These are phyloP conservation scores for Penium margaritaceum DNA, from an alignment of 139 green algal species.

Conservation along the genomic window DNA sequence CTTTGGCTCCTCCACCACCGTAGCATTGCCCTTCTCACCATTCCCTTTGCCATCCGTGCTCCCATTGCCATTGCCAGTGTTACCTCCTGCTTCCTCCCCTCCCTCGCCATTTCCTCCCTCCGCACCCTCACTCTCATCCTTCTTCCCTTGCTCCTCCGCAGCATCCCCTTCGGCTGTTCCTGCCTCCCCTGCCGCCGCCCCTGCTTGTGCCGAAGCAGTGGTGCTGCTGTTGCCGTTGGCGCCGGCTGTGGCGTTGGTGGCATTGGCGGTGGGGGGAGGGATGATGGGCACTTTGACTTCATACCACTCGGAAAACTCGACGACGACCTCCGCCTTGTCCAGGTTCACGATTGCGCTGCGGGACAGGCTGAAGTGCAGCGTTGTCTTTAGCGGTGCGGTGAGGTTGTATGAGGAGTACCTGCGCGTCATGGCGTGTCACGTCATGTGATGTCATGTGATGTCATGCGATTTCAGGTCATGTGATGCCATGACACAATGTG, in stretches of 20 bases:
- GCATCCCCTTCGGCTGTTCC: not conserved
- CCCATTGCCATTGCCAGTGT: no score
- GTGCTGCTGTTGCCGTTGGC: not conserved
- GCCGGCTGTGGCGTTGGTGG: constrained; percentile 19
- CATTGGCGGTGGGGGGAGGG: constrained; percentile 1
- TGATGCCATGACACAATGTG: no score
- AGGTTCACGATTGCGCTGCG: constrained; percentile 29
- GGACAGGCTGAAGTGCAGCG: constrained; percentile 34
- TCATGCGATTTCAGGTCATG: no score
- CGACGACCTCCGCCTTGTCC: constrained; percentile 40
- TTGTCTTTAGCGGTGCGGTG: constrained; percentile 29
- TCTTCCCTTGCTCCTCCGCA: not conserved
- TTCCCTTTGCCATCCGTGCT: no score
- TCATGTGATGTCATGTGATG: no score
- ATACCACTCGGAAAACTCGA: constrained; percentile 34
- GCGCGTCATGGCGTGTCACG: no score
- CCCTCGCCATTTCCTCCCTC: no score
- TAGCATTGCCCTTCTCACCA: no score
- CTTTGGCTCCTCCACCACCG: not conserved
- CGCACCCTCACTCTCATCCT: not conserved
- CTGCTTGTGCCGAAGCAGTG: not conserved
- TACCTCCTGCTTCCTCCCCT: not conserved
- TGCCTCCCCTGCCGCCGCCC: not conserved
- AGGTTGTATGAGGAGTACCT: constrained; percentile 42
- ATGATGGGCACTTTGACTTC: constrained; percentile 18